These are phyloP conservation scores for Xylaria sp. DNA, from an alignment of 2,329 filamentous ascomycete species.

Conservation along the genomic window DNA sequence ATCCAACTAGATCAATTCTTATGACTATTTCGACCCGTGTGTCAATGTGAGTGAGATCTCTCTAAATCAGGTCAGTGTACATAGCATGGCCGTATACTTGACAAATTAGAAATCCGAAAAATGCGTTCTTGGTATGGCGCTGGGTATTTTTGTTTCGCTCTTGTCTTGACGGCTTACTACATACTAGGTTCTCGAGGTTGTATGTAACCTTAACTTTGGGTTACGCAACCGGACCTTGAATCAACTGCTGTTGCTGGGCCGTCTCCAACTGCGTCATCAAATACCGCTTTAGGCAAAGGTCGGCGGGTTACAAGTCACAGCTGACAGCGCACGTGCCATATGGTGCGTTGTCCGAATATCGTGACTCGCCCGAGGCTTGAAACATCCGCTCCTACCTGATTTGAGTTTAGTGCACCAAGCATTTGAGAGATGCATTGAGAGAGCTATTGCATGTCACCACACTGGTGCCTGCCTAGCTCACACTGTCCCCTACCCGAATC, in stretches of 20 bases:
- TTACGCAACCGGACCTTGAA: constrained; percentile 2
- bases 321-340: constrained; percentile 30
- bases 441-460: constrained; percentile 22
- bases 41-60: background rate
- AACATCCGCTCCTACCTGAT: constrained; percentile 28
- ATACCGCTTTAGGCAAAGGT: constrained; percentile 28
- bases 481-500: background rate
- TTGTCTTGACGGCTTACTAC: background rate
- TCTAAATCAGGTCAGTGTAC: background rate
- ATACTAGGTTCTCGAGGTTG: background rate
- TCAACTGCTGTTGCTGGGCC: constrained; percentile 5
- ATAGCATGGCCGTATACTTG: background rate
- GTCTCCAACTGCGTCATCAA: constrained; percentile 38
- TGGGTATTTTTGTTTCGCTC: background rate
- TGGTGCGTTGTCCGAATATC: background rate
- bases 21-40: background rate
- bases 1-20: background rate
- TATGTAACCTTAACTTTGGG: background rate
- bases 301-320: constrained; percentile 33
- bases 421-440: constrained; percentile 1
- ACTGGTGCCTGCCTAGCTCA: constrained; percentile 28
- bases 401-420: constrained; percentile 31
- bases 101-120: background rate
- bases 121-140: background rate
- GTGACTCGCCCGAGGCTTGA: constrained; percentile 18